Conservation (phyloP, 139 green algal species). For the Coccomyxa sp. region DNA sequence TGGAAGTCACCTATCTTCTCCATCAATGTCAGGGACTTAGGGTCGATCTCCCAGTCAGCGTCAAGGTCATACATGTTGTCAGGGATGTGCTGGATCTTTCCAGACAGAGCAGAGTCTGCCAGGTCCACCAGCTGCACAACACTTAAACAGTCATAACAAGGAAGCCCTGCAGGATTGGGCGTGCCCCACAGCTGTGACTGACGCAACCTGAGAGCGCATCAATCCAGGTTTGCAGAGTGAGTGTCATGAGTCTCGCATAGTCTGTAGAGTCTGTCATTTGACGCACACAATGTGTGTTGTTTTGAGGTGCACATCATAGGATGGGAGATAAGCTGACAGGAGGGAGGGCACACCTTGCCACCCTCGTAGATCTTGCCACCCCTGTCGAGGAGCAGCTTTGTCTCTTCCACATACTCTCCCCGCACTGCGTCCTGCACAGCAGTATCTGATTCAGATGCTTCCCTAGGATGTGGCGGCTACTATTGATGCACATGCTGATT, state of each 20-base stretch:
- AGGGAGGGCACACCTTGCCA: background rate
- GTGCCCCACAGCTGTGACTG: too few species aligned
- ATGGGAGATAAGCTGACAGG: too few species aligned
- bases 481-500: too few species aligned
- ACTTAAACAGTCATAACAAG: too few species aligned
- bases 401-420: conserved; percentile 72
- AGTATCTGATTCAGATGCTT: background rate
- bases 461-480: too few species aligned
- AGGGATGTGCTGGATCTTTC: conserved; percentile 48
- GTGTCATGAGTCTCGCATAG: too few species aligned
- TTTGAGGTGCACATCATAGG: too few species aligned
- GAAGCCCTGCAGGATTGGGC: too few species aligned
- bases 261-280: too few species aligned
- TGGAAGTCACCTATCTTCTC: conserved; percentile 87
- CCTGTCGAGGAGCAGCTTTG: conserved; percentile 56
- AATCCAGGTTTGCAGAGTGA: too few species aligned
- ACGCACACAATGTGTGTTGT: too few species aligned
- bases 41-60: conserved; percentile 86
- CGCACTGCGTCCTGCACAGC: conserved; percentile 70
- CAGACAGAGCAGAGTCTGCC: conserved; percentile 45
- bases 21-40: conserved; percentile 62
- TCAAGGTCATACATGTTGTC: conserved; percentile 63
- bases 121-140: conserved; percentile 55
- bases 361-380: conserved; percentile 45
- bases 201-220: too few species aligned